Evolutionary conservation across 176 grass and related monocot genomes (phyloP).

Genomic region (Triticum timopheevii): DNA sequence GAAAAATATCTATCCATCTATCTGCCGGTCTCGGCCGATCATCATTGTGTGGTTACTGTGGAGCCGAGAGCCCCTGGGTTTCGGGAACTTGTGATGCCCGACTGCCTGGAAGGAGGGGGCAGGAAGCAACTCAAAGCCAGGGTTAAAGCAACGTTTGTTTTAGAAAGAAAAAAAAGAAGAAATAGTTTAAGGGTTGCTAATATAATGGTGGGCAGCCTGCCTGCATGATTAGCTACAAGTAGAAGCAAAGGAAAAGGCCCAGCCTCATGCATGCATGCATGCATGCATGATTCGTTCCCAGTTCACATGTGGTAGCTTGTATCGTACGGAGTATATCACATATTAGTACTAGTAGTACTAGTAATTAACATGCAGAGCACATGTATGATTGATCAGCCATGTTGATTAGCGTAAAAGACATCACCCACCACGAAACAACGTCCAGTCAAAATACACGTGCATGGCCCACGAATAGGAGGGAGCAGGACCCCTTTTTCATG

Average conservation of each 20-base stretch:
- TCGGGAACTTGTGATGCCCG: constrained; percentile 19
- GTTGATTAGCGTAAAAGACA: constrained; percentile 13
- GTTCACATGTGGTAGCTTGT: neutral
- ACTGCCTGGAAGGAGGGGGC: constrained; percentile 44
- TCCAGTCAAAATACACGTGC: neutral
- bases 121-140: constrained; percentile 29
- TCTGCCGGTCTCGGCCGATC: neutral
- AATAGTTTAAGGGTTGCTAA: neutral
- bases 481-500: too few species aligned
- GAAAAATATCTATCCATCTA: constrained; percentile 37
- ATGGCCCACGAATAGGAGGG: too few species aligned
- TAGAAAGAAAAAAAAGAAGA: neutral
- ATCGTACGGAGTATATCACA: neutral
- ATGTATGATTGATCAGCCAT: neutral
- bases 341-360: neutral
- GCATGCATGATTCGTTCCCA: neutral
- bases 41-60: neutral
- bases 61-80: neutral
- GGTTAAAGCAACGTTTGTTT: neutral
- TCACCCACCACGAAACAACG: neutral
- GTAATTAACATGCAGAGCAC: neutral
- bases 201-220: neutral
- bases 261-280: neutral
- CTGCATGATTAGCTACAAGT: neutral
- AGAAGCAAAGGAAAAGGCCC: neutral